Percentiles rank a stretch among this genome's conserved stretches.
Evolutionary conservation across 164 flowering plant species (phyloP).

Genomic region (Amborella trichopoda): DNA sequence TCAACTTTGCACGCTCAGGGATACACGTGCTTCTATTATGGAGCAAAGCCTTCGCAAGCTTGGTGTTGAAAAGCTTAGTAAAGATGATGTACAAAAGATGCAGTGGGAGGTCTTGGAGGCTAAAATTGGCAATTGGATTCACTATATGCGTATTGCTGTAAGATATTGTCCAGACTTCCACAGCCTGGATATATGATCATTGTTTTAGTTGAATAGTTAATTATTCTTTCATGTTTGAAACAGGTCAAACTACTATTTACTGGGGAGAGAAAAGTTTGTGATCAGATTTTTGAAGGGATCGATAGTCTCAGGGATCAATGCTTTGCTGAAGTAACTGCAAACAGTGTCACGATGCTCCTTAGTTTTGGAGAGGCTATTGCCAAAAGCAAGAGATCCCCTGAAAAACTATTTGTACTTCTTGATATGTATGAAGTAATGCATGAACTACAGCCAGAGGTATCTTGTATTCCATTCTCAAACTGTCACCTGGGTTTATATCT

Average conservation of each 20-base stretch:
- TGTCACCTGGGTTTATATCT: too few species aligned
- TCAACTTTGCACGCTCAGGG: conserved; percentile 25
- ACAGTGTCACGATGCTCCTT: conserved; percentile 71
- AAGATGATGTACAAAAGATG: conserved; percentile 95
- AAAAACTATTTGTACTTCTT: conserved; percentile 82
- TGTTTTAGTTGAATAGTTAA: too few species aligned
- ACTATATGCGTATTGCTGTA: conserved; percentile 84
- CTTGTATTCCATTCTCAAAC: too few species aligned
- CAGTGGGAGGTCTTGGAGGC: conserved; percentile 95
- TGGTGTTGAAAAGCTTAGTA: conserved; percentile 81
- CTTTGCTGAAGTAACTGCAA: conserved; percentile 83
- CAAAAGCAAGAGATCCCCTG: conserved; percentile 95
- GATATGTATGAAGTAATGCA: conserved; percentile 98
- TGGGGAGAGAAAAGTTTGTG: conserved; percentile 76
- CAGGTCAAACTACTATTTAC: conserved; percentile 92
- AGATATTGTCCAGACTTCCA: conserved; percentile 12
- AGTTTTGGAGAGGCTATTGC: conserved; percentile 99
- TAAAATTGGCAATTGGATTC: conserved; percentile 92
- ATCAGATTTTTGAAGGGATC: conserved; percentile 75
- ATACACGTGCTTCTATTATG: conserved; percentile 63
- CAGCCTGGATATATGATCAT: neutral
- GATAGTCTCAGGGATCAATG: conserved; percentile 60
- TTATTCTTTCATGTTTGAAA: conserved; percentile 7
- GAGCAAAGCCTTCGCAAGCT: conserved; percentile 79
- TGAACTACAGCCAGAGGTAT: conserved; percentile 88